A percentile compares a stretch with the other conserved stretches of the same genome.
Evolutionary conservation across 2,329 filamentous ascomycete genomes (phyloP).

Genomic region (Colletotrichum echinochloae): DNA sequence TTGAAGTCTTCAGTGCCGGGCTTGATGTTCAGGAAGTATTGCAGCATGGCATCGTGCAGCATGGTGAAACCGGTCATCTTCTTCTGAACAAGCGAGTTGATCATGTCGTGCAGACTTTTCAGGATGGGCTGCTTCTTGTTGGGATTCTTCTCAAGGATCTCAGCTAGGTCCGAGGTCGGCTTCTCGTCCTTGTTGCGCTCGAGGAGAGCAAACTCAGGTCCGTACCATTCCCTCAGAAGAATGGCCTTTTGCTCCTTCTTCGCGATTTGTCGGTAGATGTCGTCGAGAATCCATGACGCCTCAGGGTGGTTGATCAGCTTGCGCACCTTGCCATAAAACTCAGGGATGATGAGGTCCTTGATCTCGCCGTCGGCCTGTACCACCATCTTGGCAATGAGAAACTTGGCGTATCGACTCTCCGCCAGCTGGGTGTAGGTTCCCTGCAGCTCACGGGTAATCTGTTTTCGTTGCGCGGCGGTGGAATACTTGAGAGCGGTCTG

Average conservation of each 20-base stretch:
- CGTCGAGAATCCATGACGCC: conserved; percentile 96
- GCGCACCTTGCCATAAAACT: conserved; percentile 94
- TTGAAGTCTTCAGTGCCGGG: conserved; percentile 83
- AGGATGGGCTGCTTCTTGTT: conserved; percentile 91
- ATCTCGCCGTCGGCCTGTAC: conserved; percentile 92
- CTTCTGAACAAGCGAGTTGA: conserved; percentile 95
- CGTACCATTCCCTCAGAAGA: conserved; percentile 95
- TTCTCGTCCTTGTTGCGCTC: conserved; percentile 67
- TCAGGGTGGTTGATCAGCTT: conserved; percentile 96
- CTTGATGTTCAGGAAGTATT: conserved; percentile 88
- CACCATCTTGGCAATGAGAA: conserved; percentile 93
- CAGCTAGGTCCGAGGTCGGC: conserved; percentile 74
- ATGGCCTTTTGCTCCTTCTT: conserved; percentile 87
- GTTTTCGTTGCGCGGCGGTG: conserved; percentile 83
- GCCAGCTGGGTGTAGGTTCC: conserved; percentile 87
- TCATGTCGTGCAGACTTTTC: conserved; percentile 85
- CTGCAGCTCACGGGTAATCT: conserved; percentile 88
- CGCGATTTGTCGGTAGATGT: conserved; percentile 91
- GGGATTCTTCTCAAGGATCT: conserved; percentile 80
- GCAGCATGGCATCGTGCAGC: conserved; percentile 97
- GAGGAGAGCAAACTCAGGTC: conserved; percentile 89
- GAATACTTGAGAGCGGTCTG: conserved; percentile 98
- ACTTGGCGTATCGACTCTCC: conserved; percentile 97
- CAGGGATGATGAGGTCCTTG: conserved; percentile 87
- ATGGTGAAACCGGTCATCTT: conserved; percentile 97